These are phyloP conservation scores for Backusella tuberculispora DNA, from an alignment of 192 early-diverging fungal species.

Conservation along the genomic window DNA sequence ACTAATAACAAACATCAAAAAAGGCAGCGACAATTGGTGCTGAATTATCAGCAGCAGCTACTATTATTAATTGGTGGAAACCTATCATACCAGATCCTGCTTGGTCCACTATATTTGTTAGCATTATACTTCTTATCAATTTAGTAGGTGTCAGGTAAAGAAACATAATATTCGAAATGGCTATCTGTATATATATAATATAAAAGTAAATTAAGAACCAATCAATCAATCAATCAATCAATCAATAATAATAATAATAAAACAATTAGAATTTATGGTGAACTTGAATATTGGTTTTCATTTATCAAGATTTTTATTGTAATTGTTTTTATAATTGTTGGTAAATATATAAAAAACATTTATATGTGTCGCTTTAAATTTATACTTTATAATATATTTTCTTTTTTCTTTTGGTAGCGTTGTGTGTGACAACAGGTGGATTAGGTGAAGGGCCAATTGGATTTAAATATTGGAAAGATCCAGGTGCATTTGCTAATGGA, in stretches of 20 bases:
- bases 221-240: neutral
- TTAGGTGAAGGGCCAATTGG: slow-evolving; percentile 54
- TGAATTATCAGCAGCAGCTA: slow-evolving; percentile 78
- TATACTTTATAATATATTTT: neutral
- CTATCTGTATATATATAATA: too few relatives aligned
- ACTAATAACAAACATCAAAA: neutral
- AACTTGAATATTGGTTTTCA: slow-evolving; percentile 83
- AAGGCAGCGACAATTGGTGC: slow-evolving; percentile 45
- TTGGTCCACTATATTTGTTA: slow-evolving; percentile 54
- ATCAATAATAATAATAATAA: slow-evolving; percentile 19
- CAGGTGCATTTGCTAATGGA: slow-evolving; percentile 62
- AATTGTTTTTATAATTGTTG: slow-evolving; percentile 76
- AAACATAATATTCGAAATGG: slow-evolving; percentile 61
- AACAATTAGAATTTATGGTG: slow-evolving; percentile 72
- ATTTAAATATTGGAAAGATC: slow-evolving; percentile 51
- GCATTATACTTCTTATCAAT: slow-evolving; percentile 64
- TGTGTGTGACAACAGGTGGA: slow-evolving; percentile 66
- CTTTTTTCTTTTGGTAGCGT: slow-evolving; percentile 19
- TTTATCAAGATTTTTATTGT: slow-evolving; percentile 80
- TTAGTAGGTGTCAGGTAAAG: slow-evolving; percentile 69
- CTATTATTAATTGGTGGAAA: slow-evolving; percentile 77
- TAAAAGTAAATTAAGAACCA: neutral
- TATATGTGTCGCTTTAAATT: too few relatives aligned
- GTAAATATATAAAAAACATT: slow-evolving; percentile 31
- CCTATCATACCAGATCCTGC: slow-evolving; percentile 40